Evolutionary conservation across 768 basidiomycete species (phyloP).

Genomic region (Boletus barrowsii): DNA sequence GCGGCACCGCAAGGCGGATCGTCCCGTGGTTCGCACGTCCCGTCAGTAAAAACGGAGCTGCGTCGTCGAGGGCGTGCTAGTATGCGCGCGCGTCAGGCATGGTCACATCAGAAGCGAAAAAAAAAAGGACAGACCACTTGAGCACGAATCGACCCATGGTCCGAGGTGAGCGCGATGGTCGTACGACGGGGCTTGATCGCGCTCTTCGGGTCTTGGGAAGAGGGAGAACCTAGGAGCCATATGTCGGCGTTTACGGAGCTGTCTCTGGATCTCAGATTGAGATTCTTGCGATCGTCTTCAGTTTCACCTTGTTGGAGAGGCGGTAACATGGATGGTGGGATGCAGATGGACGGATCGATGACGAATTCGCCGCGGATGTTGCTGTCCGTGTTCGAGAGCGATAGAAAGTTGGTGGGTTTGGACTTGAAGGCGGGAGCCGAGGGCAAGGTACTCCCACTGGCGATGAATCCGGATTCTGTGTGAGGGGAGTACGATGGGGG

Average conservation of each 20-base stretch:
- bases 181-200: constrained; percentile 10
- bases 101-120: background rate
- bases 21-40: constrained; percentile 11
- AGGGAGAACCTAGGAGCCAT: constrained; percentile 27
- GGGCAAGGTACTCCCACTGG: background rate
- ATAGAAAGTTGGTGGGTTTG: constrained; percentile 28
- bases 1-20: constrained; percentile 17
- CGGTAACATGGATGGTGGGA: constrained; percentile 40
- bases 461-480: background rate
- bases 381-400: constrained; percentile 1
- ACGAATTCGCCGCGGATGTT: constrained; percentile 34
- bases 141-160: constrained; percentile 11
- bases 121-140: too few species aligned
- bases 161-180: constrained; percentile 19
- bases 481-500: constrained; percentile 24
- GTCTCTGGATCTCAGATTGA: constrained; percentile 33
- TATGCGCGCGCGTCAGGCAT: background rate
- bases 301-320: constrained; percentile 36
- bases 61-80: constrained; percentile 15
- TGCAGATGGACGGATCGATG: constrained; percentile 40
- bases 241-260: constrained; percentile 40
- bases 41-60: constrained; percentile 16
- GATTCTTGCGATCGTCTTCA: constrained; percentile 39
- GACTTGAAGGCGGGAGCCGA: constrained; percentile 18
- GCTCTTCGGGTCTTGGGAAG: background rate